Base-by-base conservation (phyloP, 2,329 filamentous ascomycete species). In the Phyllosticta capitalensis region DNA sequence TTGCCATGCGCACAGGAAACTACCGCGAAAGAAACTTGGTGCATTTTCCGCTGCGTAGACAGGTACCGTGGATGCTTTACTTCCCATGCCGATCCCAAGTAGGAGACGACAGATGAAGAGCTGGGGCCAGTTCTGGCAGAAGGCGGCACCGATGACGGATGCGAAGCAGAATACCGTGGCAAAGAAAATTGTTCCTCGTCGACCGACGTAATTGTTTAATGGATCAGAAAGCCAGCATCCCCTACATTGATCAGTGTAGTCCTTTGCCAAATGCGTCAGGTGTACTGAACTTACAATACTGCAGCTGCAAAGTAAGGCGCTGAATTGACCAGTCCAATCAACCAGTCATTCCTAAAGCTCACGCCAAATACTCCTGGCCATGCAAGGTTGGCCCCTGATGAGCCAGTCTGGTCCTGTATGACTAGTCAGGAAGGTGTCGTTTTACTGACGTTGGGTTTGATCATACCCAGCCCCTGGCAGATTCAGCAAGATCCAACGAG, bases 1-100 rank as follows among this genome's bases (percentile, higher is more conserved):
- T 72, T 92, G 86, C 88, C 89, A 92, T 63, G 84, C 85, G 88
- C 92, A 92, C 63, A 92, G 88, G 17, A 94, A 78, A 9, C 86
- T 88, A 63, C 88, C 87, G 68, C 88, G 83, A 58, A 90, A 85
- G 9, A 74, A 71, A 1, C 87, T 83, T 0, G 88, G 88, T 0
- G 85, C 82, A 60, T 83, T 88, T 71, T 92, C 88, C 1, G 88
- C 88, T 0, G 87, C 85, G 65, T 89, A 92, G 24, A 92, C 85
- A 0, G 89, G 88, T 1, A 90, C 86, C 0, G 87, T 89, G 0
- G 85, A 83, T 19, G 84, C 84, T 68, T 91, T 91, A n/a, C 86
- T 80, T 24, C 88, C 88, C 76, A 92, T 90, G 1, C 87, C 88
- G 52, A 94, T 82, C 9, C 90, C 90, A 62, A 92, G 80, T 9